Percentiles rank a stretch among this genome's conserved stretches.
Evolutionary conservation across 331 rosid genomes (phyloP).

Genomic region (Erythrophleum ivorense): DNA sequence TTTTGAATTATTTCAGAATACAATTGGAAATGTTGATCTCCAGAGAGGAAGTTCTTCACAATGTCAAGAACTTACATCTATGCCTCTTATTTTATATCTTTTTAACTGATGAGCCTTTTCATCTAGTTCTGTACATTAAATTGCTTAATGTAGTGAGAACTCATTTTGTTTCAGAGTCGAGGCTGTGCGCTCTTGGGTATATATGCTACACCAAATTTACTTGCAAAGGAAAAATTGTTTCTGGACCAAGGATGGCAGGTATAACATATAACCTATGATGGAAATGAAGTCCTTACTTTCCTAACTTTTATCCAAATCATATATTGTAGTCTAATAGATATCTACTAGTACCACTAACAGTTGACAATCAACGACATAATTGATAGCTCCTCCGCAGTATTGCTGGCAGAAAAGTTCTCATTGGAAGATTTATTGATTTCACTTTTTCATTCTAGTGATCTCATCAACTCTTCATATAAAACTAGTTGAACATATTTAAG

Average conservation of each 20-base stretch:
- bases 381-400: constrained; percentile 9
- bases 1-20: not conserved
- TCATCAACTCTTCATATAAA: no score
- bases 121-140: constrained; percentile 12
- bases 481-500: no score
- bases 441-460: not conserved
- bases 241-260: constrained; percentile 98
- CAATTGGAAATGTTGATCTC: constrained; percentile 26
- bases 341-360: not conserved
- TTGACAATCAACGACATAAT: constrained; percentile 23
- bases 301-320: not conserved
- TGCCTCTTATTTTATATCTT: not conserved
- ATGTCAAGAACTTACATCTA: not conserved
- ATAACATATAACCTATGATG: constrained; percentile 28
- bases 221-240: constrained; percentile 83
- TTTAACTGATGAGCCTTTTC: not conserved
- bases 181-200: constrained; percentile 90
- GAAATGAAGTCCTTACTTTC: constrained; percentile 22
- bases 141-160: not conserved
- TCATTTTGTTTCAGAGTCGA: constrained; percentile 67
- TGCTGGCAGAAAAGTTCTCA: constrained; percentile 11
- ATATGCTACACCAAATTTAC: constrained; percentile 85
- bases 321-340: not conserved
- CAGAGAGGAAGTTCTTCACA: not conserved
- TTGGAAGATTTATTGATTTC: constrained; percentile 8